Evolutionary conservation across 306 rosid genomes (phyloP), one percentile per base, ranked within the genome.

Genomic region (Vachellia collinsii): DNA sequence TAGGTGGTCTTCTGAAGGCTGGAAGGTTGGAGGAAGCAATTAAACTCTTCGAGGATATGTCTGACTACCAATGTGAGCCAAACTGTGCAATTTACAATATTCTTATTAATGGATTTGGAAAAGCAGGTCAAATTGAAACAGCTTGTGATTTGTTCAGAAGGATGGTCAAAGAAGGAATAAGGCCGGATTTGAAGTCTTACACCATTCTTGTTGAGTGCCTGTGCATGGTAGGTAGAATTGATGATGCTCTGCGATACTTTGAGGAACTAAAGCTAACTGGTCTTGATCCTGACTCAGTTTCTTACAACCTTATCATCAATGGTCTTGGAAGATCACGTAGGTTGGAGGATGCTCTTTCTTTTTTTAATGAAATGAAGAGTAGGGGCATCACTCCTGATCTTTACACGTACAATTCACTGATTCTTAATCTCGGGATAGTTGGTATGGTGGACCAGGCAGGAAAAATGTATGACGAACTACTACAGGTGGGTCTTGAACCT

Each of bases 41-140:
- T 94, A 78, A 76, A 56, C 84, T 91, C 85, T 93, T 94, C 39
- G 91, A 90, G 77, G 97, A 91, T 87, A 95, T 93, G 98, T 76
- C 85, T 48, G 90, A 90, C 56, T 91, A 88, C 81, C 88, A 88
- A 75, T 93, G 98, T 85, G 82, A 87, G 74, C 96, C 98, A 23
- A 95, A 95, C 84, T 89, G 90, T 77, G 94, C 93, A 11, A 87
- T 91, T 75, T 95, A 81, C 85, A 95, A 95, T 82, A 91, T 95
- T 85, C 93, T 95, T 62, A 89, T 95, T 39, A 93, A 95, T 77
- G 99, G 99, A 77, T 90, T 89, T 53, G 95, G 98, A n/a, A 91
- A 95, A 88, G 47, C 90, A 19, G 96, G 97, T 14, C 78, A 93
- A 23, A 76, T 84, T 51, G 96, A 91, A 81, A 77, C 85, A 50